Evolutionary conservation across 1,139 yeast species (phyloP).

Genomic region (Taphrina deformans): DNA sequence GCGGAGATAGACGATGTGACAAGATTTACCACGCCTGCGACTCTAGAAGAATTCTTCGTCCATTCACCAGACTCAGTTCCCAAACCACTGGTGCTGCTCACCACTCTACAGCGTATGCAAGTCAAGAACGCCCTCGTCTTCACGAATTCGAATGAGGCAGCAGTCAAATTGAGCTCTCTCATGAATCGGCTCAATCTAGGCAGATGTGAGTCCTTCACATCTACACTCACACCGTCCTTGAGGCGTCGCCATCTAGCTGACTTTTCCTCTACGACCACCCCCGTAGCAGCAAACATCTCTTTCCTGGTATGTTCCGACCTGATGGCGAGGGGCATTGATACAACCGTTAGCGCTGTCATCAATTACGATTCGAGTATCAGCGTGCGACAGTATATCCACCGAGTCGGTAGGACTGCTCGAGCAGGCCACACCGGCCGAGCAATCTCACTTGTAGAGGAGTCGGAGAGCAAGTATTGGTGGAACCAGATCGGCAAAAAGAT

Average conservation of each 20-base stretch:
- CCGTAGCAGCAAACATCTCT: conserved; percentile 43
- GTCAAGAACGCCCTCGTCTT: conserved; percentile 53
- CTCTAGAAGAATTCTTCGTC: conserved; percentile 44
- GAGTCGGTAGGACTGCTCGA: conserved; percentile 95
- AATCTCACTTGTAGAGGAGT: conserved; percentile 63
- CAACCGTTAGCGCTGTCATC: conserved; percentile 71
- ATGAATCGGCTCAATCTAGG: conserved; percentile 46
- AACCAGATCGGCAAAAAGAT: conserved; percentile 34
- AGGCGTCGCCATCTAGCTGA: conserved; percentile 51
- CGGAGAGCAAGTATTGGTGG: conserved; percentile 56
- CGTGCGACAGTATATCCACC: conserved; percentile 90
- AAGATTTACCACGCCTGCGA: conserved; percentile 45
- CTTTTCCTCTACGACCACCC: conserved; percentile 50
- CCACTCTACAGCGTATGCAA: conserved; percentile 49
- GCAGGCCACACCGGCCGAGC: conserved; percentile 82
- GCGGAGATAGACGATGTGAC: conserved; percentile 46
- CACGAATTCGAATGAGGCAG: conserved; percentile 82
- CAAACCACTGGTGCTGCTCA: conserved; percentile 72
- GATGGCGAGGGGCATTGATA: conserved; percentile 91
- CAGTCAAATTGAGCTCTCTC: conserved; percentile 69
- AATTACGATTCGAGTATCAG: conserved; percentile 89
- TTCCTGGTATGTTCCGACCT: conserved; percentile 75
- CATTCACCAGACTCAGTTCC: conserved; percentile 24
- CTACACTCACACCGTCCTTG: conserved; percentile 46
- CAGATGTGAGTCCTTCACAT: conserved; percentile 44